Base-by-base conservation (phyloP, 768 basidiomycete genomes). In the Heimioporus sp. region DNA sequence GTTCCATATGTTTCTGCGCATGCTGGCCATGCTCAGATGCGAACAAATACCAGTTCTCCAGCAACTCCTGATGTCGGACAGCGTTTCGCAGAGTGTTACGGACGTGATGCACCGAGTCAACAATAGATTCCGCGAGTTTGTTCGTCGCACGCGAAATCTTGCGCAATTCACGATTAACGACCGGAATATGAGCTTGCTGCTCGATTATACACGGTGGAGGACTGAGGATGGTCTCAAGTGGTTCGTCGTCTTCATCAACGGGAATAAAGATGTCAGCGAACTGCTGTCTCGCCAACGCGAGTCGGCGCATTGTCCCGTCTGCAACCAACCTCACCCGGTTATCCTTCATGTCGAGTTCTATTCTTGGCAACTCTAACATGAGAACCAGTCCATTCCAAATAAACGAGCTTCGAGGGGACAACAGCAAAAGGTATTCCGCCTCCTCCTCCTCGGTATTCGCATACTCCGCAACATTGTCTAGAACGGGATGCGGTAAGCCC, bases 1-100 rank as follows among this genome's bases (percentile, higher is more conserved):
- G 80, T 59, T 96, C 93, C 86, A 97, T 90, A 66, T 90, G 85
- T 57, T 86, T 84, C 61, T 92, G 87, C 10, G 88, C 90, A 60
- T 95, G 90, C 54, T 90, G 85, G 2, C 93, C 94, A 65, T 97
- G 92, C 59, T 98, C 93, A 12, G 95, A 93, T n/a, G 94, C 93
- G 64, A 97, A 98, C 24, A 84, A 72, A 63, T 91, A 98, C 93
- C 96, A 99, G 65, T 90, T 95, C 58, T 90, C 91, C 50, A 93
- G 75, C 36, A 94, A 73, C 56, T 97, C 95, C 64, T 95, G 94
- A 49, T 83, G 84, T 36, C 80, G 85, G 32, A 73, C 72, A 1
- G 82, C 76, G 39, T 79, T 74, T 30, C 74, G 74, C 48, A 93
- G 73, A 3, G 87, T 82, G 35, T 73, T 78, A 31, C 87, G 85